Evolutionary conservation across 306 rosid species (phyloP).

Genomic region (Quercus suber): DNA sequence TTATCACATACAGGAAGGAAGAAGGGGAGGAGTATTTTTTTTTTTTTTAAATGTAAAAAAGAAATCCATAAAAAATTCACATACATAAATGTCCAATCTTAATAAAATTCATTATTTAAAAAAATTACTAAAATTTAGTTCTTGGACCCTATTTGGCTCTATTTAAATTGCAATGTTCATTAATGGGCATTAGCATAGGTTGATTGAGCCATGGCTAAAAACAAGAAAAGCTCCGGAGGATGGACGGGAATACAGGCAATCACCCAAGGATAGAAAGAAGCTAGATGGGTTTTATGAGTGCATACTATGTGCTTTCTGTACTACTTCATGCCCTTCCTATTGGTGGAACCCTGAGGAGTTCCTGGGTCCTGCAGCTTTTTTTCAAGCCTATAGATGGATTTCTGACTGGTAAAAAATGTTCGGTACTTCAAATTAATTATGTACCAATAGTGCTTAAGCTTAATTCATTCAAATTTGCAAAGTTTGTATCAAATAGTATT

Average conservation of each 20-base stretch:
- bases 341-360: conserved; percentile 53
- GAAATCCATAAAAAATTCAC: too few relatives aligned
- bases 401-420: conserved; percentile 18
- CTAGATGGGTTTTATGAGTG: conserved; percentile 44
- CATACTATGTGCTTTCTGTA: conserved; percentile 45
- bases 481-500: background rate
- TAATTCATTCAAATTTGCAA: background rate
- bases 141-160: too few relatives aligned
- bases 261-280: conserved; percentile 34
- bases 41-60: too few relatives aligned
- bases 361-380: conserved; percentile 37
- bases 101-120: too few relatives aligned
- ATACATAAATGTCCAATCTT: too few relatives aligned
- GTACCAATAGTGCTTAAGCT: background rate
- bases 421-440: background rate
- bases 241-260: conserved; percentile 32
- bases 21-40: too few relatives aligned
- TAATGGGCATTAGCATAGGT: background rate
- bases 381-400: conserved; percentile 39
- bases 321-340: conserved; percentile 40
- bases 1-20: too few relatives aligned
- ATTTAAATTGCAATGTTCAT: background rate
- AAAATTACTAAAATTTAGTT: too few relatives aligned
- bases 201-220: conserved; percentile 48
- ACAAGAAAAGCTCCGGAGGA: conserved; percentile 21